These are phyloP conservation scores for Neurospora sp. DNA, from an alignment of 495 filamentous ascomycete genomes.

Conservation along the genomic window DNA sequence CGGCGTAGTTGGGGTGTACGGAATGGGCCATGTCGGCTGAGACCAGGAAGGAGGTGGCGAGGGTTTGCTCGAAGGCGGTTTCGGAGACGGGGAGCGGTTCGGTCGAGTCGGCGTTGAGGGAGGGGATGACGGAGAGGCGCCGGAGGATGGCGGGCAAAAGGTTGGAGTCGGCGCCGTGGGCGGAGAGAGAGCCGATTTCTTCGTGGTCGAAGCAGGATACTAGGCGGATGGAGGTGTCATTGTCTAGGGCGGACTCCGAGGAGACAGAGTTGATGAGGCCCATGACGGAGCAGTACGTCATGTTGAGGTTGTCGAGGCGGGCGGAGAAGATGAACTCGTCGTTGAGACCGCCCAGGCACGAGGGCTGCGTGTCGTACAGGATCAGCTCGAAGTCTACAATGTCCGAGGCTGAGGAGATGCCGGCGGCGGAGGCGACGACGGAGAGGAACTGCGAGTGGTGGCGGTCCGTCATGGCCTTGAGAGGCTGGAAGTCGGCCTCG, in stretches of 20 bases:
- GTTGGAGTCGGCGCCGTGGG: constrained; percentile 90
- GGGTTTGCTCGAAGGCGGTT: constrained; percentile 88
- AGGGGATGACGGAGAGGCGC: constrained; percentile 70
- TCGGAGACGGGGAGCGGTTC: constrained; percentile 37
- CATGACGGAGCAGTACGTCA: constrained; percentile 80
- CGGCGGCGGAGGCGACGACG: constrained; percentile 72
- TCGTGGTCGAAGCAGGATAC: constrained; percentile 95
- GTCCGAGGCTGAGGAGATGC: constrained; percentile 50
- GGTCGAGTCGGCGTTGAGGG: constrained; percentile 29
- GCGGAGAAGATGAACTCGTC: constrained; percentile 92
- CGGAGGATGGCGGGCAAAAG: constrained; percentile 80
- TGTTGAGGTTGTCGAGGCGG: constrained; percentile 86
- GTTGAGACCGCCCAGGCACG: constrained; percentile 78
- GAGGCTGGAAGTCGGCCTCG: constrained; percentile 51
- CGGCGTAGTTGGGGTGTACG: constrained; percentile 85
- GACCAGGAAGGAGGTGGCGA: constrained; percentile 84
- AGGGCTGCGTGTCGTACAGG: constrained; percentile 88
- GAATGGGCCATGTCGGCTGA: constrained; percentile 97
- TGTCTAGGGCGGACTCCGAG: constrained; percentile 47
- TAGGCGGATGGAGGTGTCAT: constrained; percentile 74
- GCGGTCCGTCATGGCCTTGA: constrained; percentile 67
- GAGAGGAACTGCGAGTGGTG: constrained; percentile 84
- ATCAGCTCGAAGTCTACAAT: constrained; percentile 92
- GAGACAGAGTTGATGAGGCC: constrained; percentile 74
- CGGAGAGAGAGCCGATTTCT: constrained; percentile 83